Evolutionary conservation across 2,329 filamentous ascomycete species (phyloP).

Genomic region (Neopestalotiopsis sp.): DNA sequence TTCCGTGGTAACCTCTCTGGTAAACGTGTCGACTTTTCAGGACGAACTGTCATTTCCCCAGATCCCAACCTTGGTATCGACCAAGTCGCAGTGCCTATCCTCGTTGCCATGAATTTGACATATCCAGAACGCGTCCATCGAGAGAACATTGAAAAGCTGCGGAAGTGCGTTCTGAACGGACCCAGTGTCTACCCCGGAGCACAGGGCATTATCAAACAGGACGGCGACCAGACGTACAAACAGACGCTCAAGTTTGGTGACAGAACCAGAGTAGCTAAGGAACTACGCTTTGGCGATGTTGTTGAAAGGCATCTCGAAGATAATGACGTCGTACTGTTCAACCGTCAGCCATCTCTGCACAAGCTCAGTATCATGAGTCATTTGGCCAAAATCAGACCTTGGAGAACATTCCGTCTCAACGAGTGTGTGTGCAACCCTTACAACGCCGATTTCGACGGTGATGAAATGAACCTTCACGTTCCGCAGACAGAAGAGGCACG

Average conservation of each 20-base stretch:
- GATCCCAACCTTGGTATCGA: conserved; percentile 95
- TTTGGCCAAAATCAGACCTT: conserved; percentile 88
- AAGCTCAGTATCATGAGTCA: conserved; percentile 99
- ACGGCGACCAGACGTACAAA: conserved; percentile 63
- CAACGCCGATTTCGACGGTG: conserved; percentile 98
- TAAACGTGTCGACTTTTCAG: conserved; percentile 98
- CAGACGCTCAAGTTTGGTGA: conserved; percentile 78
- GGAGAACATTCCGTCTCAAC: conserved; percentile 95
- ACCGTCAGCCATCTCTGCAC: conserved; percentile 95
- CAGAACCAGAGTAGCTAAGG: conserved; percentile 71
- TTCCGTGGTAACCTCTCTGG: conserved; percentile 97
- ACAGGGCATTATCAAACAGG: conserved; percentile 76
- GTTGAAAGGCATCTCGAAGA: conserved; percentile 96
- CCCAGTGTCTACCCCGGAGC: conserved; percentile 84
- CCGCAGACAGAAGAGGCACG: conserved; percentile 97
- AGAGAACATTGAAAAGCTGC: conserved; percentile 85
- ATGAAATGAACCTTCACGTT: conserved; percentile 99
- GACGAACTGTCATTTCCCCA: conserved; percentile 94
- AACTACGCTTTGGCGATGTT: conserved; percentile 81
- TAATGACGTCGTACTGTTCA: conserved; percentile 95
- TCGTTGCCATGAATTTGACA: conserved; percentile 95
- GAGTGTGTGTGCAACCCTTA: conserved; percentile 98
- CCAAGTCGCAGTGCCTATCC: conserved; percentile 86
- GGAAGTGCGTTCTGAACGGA: conserved; percentile 75
- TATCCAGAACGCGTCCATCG: conserved; percentile 89